phyloP scores from a whole-genome alignment of 768 basidiomycete genomes.

The Fistulinella prunicolor region DNA sequence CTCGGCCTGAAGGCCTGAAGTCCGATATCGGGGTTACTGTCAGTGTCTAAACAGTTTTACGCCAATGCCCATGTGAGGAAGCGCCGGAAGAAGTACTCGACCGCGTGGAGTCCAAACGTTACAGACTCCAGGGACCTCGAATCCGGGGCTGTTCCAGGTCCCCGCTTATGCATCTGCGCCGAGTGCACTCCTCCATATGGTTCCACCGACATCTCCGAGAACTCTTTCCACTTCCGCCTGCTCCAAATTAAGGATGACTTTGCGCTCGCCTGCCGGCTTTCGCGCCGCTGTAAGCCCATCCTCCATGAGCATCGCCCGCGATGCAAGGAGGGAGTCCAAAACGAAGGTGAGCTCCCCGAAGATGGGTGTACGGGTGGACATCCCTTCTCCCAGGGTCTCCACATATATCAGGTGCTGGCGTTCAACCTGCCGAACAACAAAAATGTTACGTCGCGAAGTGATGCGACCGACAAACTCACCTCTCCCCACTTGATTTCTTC shows the following conservation, averaged over 20 bases:
- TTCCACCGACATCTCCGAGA: constrained; percentile 75
- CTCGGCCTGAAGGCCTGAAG: no score
- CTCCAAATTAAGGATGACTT: constrained; percentile 81
- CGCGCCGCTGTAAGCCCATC: constrained; percentile 51
- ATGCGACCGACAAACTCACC: constrained; percentile 38
- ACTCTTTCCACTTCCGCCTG: constrained; percentile 82
- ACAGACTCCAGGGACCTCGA: no score
- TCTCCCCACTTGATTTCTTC: constrained; percentile 87
- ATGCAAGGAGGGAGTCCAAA: constrained; percentile 71
- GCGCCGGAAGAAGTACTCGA: no score
- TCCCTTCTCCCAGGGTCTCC: constrained; percentile 57
- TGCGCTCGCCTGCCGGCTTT: constrained; percentile 62
- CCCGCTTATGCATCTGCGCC: constrained; percentile 8
- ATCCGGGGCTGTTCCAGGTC: neutral
- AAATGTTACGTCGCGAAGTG: neutral
- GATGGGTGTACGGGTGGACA: constrained; percentile 57
- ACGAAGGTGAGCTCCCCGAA: constrained; percentile 63
- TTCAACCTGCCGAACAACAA: constrained; percentile 48
- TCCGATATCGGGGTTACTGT: no score
- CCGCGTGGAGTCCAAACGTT: no score
- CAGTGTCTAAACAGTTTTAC: no score
- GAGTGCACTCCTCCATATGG: constrained; percentile 57
- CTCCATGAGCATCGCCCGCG: constrained; percentile 74
- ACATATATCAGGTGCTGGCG: constrained; percentile 74
- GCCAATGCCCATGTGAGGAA: no score